Base-by-base conservation (phyloP, 2,329 filamentous ascomycete genomes). In the Drechslera avenae region DNA sequence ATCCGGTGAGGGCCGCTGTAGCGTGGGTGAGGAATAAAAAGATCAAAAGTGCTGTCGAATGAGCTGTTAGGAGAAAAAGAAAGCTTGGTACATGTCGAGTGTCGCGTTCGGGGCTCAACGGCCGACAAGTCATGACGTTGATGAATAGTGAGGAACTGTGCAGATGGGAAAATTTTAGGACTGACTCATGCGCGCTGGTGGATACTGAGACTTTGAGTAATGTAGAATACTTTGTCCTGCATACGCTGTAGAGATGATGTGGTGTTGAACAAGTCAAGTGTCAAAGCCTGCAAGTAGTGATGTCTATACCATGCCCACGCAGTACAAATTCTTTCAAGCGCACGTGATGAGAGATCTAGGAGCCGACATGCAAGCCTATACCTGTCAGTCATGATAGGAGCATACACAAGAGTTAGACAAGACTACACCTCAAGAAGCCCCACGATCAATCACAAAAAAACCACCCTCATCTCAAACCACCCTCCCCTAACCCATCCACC, bases 401-500 rank as follows among this genome's bases (percentile, higher is more conserved):
- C 3, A 23, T 23, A 23, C 5, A 7, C 5, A 8, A 23, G n/a
- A n/a, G n/a, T n/a, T n/a, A n/a, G n/a, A n/a, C n/a, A n/a, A n/a
- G n/a, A n/a, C n/a, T n/a, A n/a, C n/a, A n/a, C n/a, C n/a, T n/a
- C n/a, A n/a, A n/a, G n/a, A n/a, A n/a, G n/a, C n/a, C 21, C 5
- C 21, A 7, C 21, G 5, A 34, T 19, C 3, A 12, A 3, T 28
- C 5, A 16, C 17, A 16, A 21, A 13, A 12, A n/a, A 14, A 26
- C 12, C 9, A 4, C 19, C 17, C 3, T 9, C 13, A 23, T 23
- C 35, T 18, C 30, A 12, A 43, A 8, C 31, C 21, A 4, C 17
- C 23, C 12, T n/a, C 9, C 6, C 16, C 32, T 46, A 48, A 23
- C 28, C 32, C 40, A 52, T 41, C 57, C 57, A 62, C 35, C 43